Percentiles rank a stretch among this genome's conserved stretches.
Evolutionary conservation across 1,139 yeast species (phyloP).

Genomic region (Saccharomyces hybrid): DNA sequence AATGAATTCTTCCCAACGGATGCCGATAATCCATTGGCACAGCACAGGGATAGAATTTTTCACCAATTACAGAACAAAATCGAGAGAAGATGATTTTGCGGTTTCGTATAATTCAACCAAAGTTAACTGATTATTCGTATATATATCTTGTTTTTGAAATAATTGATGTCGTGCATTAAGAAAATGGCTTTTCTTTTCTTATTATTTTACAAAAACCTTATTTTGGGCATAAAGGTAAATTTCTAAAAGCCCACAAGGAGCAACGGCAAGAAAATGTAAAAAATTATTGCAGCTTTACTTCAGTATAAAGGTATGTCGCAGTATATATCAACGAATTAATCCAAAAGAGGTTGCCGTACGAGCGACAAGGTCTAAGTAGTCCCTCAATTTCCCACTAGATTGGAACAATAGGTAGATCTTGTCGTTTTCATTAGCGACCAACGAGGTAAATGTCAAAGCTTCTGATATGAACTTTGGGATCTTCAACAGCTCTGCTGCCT

Average conservation of each 20-base stretch:
- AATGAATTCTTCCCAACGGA: slow-evolving; percentile 48
- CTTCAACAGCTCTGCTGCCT: slow-evolving; percentile 32
- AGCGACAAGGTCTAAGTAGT: slow-evolving; percentile 55
- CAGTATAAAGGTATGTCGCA: not conserved
- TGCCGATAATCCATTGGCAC: slow-evolving; percentile 51
- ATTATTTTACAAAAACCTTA: not conserved
- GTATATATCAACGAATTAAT: slow-evolving; percentile 9
- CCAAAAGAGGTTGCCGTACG: slow-evolving; percentile 46
- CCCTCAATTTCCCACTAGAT: slow-evolving; percentile 52
- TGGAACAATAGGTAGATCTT: slow-evolving; percentile 49
- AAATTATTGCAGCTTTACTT: not conserved
- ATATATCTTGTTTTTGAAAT: no score
- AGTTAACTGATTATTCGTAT: not conserved
- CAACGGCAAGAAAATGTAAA: not conserved
- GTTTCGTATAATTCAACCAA: not conserved
- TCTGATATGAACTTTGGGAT: slow-evolving; percentile 38
- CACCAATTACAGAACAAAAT: slow-evolving; percentile 49
- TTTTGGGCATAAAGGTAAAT: not conserved
- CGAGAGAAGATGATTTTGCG: slow-evolving; percentile 33
- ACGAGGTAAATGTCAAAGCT: slow-evolving; percentile 52
- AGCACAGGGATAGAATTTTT: slow-evolving; percentile 56
- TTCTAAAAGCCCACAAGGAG: not conserved
- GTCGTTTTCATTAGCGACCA: slow-evolving; percentile 45
- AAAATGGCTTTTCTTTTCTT: not conserved
- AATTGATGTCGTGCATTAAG: no score